These are phyloP conservation scores for Eragrostis tef DNA, from an alignment of 202 grass and related monocot species.

Conservation along the genomic window DNA sequence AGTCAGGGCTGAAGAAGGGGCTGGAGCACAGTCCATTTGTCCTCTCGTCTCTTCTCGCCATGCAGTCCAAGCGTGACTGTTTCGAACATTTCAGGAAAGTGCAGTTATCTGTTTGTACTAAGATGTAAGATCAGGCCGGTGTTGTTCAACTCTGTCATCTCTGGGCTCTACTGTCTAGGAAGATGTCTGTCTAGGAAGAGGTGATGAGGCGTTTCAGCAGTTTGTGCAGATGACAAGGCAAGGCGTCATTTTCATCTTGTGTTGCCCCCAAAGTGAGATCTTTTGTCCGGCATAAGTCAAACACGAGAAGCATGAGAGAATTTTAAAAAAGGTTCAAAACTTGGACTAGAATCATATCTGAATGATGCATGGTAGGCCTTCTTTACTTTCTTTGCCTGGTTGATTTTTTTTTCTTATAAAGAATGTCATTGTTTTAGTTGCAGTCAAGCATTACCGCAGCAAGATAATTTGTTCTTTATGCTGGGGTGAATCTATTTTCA, in stretches of 20 bases:
- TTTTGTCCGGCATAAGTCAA: neutral
- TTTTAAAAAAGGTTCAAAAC: too few species aligned
- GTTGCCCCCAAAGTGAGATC: neutral
- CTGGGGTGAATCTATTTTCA: too few species aligned
- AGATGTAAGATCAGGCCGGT: slow-evolving; percentile 34
- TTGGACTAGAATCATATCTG: too few species aligned
- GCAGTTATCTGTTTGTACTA: too few species aligned
- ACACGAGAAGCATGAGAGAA: neutral
- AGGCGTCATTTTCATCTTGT: neutral
- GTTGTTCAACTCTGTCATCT: slow-evolving; percentile 29
- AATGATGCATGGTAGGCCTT: too few species aligned
- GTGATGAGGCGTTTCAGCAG: slow-evolving; percentile 3
- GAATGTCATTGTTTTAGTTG: too few species aligned
- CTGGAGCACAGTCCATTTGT: slow-evolving; percentile 12
- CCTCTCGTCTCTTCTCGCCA: slow-evolving; percentile 35
- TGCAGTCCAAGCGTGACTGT: slow-evolving; percentile 42
- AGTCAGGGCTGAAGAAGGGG: neutral
- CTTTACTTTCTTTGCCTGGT: too few species aligned
- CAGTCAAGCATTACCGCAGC: too few species aligned
- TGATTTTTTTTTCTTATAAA: too few species aligned
- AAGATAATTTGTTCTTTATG: too few species aligned
- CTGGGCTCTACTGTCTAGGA: slow-evolving; percentile 15
- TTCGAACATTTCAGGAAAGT: too few species aligned
- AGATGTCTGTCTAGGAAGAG: slow-evolving; percentile 37
- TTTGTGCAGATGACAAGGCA: slow-evolving; percentile 33